Percentiles rank a stretch among this genome's conserved stretches.
Conservation (phyloP, 1,139 yeast species). For the Suhomyces ambrosiae region DNA sequence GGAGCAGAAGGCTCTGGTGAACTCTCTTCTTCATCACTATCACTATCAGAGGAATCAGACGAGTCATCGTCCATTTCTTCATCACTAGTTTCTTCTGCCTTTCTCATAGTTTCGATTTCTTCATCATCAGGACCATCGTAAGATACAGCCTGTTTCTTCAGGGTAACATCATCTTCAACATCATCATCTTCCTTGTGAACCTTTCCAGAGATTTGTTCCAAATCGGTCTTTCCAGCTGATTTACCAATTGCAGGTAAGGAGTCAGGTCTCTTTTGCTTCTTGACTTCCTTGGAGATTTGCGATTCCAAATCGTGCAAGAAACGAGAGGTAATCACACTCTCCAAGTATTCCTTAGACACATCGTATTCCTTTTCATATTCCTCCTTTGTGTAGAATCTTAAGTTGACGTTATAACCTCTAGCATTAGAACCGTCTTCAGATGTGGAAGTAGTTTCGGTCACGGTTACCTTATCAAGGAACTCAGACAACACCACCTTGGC, state of each 20-base stretch:
- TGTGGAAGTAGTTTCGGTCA: slow-evolving; percentile 82
- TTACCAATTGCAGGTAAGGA: slow-evolving; percentile 68
- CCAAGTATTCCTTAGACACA: slow-evolving; percentile 77
- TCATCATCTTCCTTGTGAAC: slow-evolving; percentile 28
- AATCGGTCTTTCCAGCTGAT: slow-evolving; percentile 62
- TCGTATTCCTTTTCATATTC: slow-evolving; percentile 92
- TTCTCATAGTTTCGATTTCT: slow-evolving; percentile 82
- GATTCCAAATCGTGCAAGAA: slow-evolving; percentile 74
- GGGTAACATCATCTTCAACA: slow-evolving; percentile 67
- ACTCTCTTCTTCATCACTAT: slow-evolving; percentile 29
- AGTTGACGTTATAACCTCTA: slow-evolving; percentile 72
- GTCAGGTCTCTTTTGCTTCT: slow-evolving; percentile 69
- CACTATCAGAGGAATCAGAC: slow-evolving; percentile 28
- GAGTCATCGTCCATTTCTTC: slow-evolving; percentile 52
- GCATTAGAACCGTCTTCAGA: slow-evolving; percentile 52
- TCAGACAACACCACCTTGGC: slow-evolving; percentile 86
- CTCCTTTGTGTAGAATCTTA: slow-evolving; percentile 71
- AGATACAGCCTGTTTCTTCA: slow-evolving; percentile 81
- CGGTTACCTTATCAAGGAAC: slow-evolving; percentile 81
- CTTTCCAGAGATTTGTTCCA: slow-evolving; percentile 44
- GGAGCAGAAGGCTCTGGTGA: slow-evolving; percentile 25
- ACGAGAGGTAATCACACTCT: slow-evolving; percentile 60
- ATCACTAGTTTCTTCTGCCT: slow-evolving; percentile 73
- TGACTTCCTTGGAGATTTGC: slow-evolving; percentile 77
- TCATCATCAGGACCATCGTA: slow-evolving; percentile 96